These are phyloP conservation scores for Pythium vanterpoolii DNA, from an alignment of 352 stramenopile species.

Conservation along the genomic window DNA sequence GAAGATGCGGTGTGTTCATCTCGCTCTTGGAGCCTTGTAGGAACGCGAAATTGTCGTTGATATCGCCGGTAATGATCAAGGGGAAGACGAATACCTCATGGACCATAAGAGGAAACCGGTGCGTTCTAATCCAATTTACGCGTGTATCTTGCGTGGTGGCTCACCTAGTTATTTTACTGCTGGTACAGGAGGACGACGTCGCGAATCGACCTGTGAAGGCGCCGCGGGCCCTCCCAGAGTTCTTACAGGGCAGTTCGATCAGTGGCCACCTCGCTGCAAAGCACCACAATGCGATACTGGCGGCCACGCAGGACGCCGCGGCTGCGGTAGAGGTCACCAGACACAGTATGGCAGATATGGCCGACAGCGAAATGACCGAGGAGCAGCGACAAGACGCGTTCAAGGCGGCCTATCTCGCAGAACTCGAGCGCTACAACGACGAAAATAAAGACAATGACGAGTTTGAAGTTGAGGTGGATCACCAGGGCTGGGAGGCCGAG, in stretches of 20 bases:
- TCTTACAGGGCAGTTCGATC: slow-evolving; percentile 81
- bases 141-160: not conserved
- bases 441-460: slow-evolving; percentile 74
- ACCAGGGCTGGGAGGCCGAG: slow-evolving; percentile 80
- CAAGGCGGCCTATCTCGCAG: slow-evolving; percentile 75
- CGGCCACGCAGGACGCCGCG: slow-evolving; percentile 33
- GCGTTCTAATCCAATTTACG: not conserved
- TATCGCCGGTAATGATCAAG: slow-evolving; percentile 71
- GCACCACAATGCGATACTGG: slow-evolving; percentile 32
- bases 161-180: not conserved
- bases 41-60: slow-evolving; percentile 88
- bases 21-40: slow-evolving; percentile 1
- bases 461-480: slow-evolving; percentile 79
- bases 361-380: slow-evolving; percentile 72
- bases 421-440: slow-evolving; percentile 84
- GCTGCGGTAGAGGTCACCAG: slow-evolving; percentile 30
- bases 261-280: slow-evolving; percentile 86
- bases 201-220: slow-evolving; percentile 51
- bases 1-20: not conserved
- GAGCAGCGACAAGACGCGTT: slow-evolving; percentile 82
- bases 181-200: slow-evolving; percentile 45
- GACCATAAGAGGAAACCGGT: slow-evolving; percentile 67
- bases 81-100: slow-evolving; percentile 78
- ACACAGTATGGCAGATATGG: slow-evolving; percentile 52
- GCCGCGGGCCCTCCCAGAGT: slow-evolving; percentile 69